Evolutionary conservation across 495 filamentous ascomycete species (phyloP).

Genomic region (Talaromyces trachyspermus): DNA sequence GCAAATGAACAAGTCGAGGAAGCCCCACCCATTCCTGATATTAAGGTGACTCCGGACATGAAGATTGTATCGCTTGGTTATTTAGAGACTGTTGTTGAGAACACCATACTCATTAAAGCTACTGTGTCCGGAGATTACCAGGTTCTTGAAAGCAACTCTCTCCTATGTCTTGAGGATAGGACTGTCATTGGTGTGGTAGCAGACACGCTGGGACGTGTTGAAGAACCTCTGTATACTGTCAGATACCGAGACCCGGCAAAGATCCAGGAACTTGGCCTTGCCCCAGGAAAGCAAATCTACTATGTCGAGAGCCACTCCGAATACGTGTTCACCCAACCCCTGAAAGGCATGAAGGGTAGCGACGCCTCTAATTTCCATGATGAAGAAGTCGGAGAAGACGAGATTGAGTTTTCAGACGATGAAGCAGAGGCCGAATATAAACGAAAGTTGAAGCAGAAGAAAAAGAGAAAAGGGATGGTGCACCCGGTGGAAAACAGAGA

Average conservation of each 20-base stretch:
- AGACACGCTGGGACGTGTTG: constrained; percentile 75
- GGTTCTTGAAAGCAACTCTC: constrained; percentile 74
- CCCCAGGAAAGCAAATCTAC: constrained; percentile 58
- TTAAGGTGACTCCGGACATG: constrained; percentile 67
- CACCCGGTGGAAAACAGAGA: constrained; percentile 24
- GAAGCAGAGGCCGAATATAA: constrained; percentile 85
- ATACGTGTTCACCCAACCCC: constrained; percentile 74
- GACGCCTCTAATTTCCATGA: constrained; percentile 93
- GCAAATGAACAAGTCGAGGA: constrained; percentile 68
- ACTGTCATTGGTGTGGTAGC: constrained; percentile 68
- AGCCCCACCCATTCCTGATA: constrained; percentile 61
- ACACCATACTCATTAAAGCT: constrained; percentile 69
- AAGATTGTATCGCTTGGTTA: constrained; percentile 64
- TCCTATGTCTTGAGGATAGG: constrained; percentile 73
- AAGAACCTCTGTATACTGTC: constrained; percentile 74
- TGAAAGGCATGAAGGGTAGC: constrained; percentile 71
- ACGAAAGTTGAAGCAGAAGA: constrained; percentile 55
- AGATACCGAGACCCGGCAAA: constrained; percentile 59
- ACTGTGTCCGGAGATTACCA: constrained; percentile 70
- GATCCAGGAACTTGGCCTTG: constrained; percentile 56
- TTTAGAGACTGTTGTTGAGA: constrained; percentile 67
- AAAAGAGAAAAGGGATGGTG: constrained; percentile 40
- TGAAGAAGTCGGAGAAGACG: constrained; percentile 78
- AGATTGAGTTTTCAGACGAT: constrained; percentile 93
- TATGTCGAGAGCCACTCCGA: constrained; percentile 69